Percentiles rank a stretch among this genome's conserved stretches.
Evolutionary conservation across 345 rosid genomes (phyloP).

Genomic region (Euclidium syriacum): DNA sequence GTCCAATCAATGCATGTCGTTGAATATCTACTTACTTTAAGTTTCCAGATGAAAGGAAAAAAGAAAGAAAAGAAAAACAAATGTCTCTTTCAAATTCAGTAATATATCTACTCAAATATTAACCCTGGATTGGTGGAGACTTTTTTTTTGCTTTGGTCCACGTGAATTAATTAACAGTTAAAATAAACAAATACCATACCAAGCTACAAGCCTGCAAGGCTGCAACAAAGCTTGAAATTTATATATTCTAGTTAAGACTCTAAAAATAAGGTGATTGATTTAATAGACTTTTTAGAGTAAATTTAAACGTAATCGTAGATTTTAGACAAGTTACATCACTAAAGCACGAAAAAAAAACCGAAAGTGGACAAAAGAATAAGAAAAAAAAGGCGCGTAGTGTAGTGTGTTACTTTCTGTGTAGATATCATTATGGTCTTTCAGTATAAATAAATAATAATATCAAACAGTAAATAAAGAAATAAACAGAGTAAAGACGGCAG

Average conservation of each 20-base stretch:
- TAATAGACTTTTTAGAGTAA: too few species aligned
- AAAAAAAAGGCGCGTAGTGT: not conserved
- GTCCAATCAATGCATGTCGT: conserved; percentile 27
- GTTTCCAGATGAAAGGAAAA: not conserved
- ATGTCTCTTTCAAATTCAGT: not conserved
- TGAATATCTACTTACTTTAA: conserved; percentile 19
- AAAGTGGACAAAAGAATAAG: conserved; percentile 12
- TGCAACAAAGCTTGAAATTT: too few species aligned
- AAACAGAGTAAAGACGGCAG: not conserved
- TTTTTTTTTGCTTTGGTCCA: not conserved
- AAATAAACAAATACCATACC: not conserved
- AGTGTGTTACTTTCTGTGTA: not conserved
- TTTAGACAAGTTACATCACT: conserved; percentile 5
- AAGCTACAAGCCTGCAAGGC: not conserved
- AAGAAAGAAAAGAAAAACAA: not conserved
- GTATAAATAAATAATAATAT: not conserved
- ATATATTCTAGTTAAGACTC: too few species aligned
- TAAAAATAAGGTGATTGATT: not conserved
- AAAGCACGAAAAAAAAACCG: not conserved
- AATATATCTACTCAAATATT: not conserved
- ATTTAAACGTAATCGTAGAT: too few species aligned
- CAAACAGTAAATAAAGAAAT: not conserved
- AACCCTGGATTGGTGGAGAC: not conserved
- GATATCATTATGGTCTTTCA: not conserved
- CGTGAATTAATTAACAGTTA: not conserved